These are phyloP conservation scores for Trypanosoma brucei DNA, from an alignment of 208 protist species.

Conservation along the genomic window DNA sequence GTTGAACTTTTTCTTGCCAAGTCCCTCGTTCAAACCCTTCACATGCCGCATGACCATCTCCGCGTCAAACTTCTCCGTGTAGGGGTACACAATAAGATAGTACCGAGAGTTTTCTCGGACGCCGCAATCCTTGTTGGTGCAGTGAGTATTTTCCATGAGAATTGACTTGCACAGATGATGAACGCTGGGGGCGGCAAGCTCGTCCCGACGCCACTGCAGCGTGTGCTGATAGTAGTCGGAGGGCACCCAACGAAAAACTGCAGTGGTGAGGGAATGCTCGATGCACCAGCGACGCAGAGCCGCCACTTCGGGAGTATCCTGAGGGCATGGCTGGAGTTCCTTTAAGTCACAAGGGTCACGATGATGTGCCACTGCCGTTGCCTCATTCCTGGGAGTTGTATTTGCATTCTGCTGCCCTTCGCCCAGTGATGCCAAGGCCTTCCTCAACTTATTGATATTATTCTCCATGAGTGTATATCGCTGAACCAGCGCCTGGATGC, in stretches of 20 bases:
- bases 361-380: not conserved
- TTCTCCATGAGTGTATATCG: conserved; percentile 48
- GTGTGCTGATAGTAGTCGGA: conserved; percentile 83
- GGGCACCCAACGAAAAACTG: conserved; percentile 79
- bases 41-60: conserved; percentile 57
- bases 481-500: conserved; percentile 29
- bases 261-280: conserved; percentile 37
- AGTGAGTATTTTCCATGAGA: conserved; percentile 91
- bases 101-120: conserved; percentile 72
- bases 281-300: conserved; percentile 50
- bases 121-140: conserved; percentile 51
- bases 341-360: conserved; percentile 21
- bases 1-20: conserved; percentile 88
- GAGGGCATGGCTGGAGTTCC: conserved; percentile 49
- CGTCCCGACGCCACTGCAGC: conserved; percentile 79
- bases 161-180: conserved; percentile 91
- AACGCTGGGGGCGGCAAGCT: conserved; percentile 64
- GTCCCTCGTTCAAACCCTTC: conserved; percentile 59
- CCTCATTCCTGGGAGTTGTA: not conserved
- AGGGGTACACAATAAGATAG: conserved; percentile 82
- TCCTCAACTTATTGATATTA: conserved; percentile 19
- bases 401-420: not conserved
- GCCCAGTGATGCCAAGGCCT: not conserved
- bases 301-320: conserved; percentile 64
- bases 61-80: conserved; percentile 75